Conservation (phyloP, 2,329 filamentous ascomycete species). For the Stenocarpella maydis region DNA sequence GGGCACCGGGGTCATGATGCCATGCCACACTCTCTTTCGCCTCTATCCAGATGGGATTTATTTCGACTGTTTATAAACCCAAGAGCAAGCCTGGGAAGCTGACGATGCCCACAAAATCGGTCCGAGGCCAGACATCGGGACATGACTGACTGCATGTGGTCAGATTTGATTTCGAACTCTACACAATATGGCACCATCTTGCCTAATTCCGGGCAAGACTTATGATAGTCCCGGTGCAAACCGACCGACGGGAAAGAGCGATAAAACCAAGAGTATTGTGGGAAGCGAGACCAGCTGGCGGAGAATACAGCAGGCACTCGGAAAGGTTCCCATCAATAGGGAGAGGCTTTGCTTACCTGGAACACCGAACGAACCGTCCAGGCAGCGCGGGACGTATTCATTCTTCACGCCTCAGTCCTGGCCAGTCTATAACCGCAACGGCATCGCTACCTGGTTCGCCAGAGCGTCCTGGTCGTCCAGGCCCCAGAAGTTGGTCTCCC, state of each 20-base stretch:
- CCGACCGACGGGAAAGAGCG: not conserved
- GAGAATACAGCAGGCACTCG: not conserved
- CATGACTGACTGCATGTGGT: no score
- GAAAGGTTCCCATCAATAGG: not conserved
- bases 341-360: not conserved
- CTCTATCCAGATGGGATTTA: not conserved
- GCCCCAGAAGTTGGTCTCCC: slow-evolving; percentile 30
- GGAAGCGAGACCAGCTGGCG: not conserved
- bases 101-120: no score
- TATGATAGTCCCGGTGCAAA: no score
- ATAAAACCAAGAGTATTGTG: no score
- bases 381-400: no score
- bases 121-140: no score
- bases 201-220: no score
- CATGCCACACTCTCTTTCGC: not conserved
- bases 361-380: not conserved
- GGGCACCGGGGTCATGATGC: not conserved
- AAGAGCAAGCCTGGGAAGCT: no score
- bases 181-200: no score
- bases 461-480: not conserved
- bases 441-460: not conserved
- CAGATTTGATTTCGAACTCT: no score
- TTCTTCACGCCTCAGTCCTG: no score
- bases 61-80: no score
- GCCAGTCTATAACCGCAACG: not conserved